Conservation (phyloP, 345 rosid genomes). For the Brassica rapa region DNA sequence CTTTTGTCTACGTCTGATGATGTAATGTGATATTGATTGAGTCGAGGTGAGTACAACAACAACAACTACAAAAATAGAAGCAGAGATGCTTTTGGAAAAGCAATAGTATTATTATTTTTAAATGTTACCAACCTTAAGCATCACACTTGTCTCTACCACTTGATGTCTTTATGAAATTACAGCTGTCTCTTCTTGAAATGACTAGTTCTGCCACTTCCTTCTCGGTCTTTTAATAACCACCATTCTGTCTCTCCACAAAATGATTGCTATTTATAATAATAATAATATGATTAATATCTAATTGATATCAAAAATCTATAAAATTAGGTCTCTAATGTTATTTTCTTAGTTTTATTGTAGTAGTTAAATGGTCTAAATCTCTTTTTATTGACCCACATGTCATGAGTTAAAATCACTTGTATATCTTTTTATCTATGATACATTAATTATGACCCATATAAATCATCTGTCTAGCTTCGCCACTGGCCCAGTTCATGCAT, state of each 20-base stretch:
- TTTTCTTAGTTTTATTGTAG: too few relatives aligned
- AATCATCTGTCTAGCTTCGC: too few relatives aligned
- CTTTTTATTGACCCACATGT: too few relatives aligned
- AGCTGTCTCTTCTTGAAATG: slow-evolving; percentile 44
- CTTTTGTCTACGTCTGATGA: slow-evolving; percentile 32
- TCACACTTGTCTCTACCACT: slow-evolving; percentile 41
- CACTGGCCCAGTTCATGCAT: neutral
- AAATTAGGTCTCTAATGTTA: too few relatives aligned
- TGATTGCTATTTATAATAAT: slow-evolving; percentile 25
- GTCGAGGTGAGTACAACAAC: slow-evolving; percentile 33
- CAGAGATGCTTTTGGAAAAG: slow-evolving; percentile 29
- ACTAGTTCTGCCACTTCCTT: slow-evolving; percentile 35
- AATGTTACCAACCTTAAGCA: slow-evolving; percentile 35
- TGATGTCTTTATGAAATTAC: slow-evolving; percentile 41
- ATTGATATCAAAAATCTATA: neutral
- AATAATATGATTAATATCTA: neutral
- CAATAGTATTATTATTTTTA: neutral
- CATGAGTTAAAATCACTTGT: too few relatives aligned
- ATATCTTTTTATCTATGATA: too few relatives aligned
- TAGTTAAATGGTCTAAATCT: too few relatives aligned
- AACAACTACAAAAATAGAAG: slow-evolving; percentile 36
- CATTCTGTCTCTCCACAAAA: slow-evolving; percentile 21
- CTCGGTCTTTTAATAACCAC: slow-evolving; percentile 32
- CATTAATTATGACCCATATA: too few relatives aligned
- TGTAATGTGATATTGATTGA: slow-evolving; percentile 36